phyloP scores from a whole-genome alignment of 169 alveolate species.

The Eimeria maxima region DNA sequence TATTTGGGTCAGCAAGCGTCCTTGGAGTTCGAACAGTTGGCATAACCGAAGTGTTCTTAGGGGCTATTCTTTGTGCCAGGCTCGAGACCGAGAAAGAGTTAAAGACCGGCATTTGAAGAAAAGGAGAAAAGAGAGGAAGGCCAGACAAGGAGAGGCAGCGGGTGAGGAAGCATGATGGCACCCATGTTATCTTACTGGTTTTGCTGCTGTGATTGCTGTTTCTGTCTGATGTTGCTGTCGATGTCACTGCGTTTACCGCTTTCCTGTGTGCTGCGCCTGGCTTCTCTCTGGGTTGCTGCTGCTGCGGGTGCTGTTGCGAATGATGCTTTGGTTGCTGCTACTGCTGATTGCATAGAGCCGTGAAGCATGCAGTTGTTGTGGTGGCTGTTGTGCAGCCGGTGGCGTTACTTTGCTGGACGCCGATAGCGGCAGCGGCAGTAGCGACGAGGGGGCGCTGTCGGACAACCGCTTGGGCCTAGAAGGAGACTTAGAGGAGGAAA shows the following conservation, averaged over 20 bases:
- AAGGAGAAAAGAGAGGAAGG: constrained; percentile 60
- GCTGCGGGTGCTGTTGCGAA: neutral
- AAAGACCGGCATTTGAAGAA: constrained; percentile 61
- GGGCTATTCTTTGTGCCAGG: neutral
- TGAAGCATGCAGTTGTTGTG: neutral
- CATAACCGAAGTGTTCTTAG: neutral
- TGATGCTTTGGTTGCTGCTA: neutral
- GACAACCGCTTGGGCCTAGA: neutral
- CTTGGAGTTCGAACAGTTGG: neutral
- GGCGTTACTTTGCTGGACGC: neutral
- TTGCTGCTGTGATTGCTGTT: neutral
- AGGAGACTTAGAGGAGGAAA: neutral
- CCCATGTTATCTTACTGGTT: neutral
- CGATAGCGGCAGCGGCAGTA: neutral
- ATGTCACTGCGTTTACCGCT: too few relatives aligned
- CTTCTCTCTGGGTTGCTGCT: neutral
- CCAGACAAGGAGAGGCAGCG: constrained; percentile 75
- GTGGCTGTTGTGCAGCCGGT: neutral
- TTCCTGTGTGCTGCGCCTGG: too few relatives aligned
- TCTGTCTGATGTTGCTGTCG: neutral
- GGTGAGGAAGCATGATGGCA: constrained; percentile 18
- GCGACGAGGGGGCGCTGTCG: neutral
- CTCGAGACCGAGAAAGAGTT: constrained; percentile 49
- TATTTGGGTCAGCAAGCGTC: neutral
- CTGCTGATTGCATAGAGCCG: neutral